These are phyloP conservation scores for Lachancea cidri DNA, from an alignment of 805 yeast genomes.

Conservation along the genomic window DNA sequence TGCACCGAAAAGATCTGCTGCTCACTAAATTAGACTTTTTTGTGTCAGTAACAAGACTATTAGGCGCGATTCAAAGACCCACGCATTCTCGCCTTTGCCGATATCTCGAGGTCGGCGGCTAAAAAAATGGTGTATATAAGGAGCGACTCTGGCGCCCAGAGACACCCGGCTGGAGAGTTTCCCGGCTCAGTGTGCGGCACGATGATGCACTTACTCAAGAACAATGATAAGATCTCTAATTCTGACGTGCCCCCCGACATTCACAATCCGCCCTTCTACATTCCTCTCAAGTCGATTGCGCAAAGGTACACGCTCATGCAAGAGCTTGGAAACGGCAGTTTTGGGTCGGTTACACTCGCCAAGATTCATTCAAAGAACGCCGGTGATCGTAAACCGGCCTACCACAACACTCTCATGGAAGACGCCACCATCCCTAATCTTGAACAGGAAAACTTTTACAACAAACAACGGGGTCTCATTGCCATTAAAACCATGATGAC, in stretches of 20 bases:
- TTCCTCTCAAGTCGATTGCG: conserved; percentile 41
- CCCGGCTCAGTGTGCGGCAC: too few species aligned
- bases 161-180: too few species aligned
- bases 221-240: conserved; percentile 10
- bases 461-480: conserved; percentile 42
- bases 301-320: conserved; percentile 46
- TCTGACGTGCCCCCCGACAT: conserved; percentile 35
- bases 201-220: conserved; percentile 11
- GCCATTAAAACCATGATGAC: conserved; percentile 81
- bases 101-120: conserved; percentile 9
- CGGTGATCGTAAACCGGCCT: conserved; percentile 8
- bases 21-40: too few species aligned
- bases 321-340: conserved; percentile 66
- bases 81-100: too few species aligned
- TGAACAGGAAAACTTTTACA: conserved; percentile 29
- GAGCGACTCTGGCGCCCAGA: too few species aligned
- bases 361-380: conserved; percentile 34
- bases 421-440: conserved; percentile 17
- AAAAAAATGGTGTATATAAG: too few species aligned
- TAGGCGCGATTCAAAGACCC: too few species aligned
- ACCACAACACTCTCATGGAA: conserved; percentile 45
- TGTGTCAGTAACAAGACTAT: too few species aligned
- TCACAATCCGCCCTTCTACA: conserved; percentile 35
- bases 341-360: conserved; percentile 67
- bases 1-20: too few species aligned